A percentile compares a stretch with the other conserved stretches of the same genome.
Evolutionary conservation across 129 eudicot genomes (phyloP).

Genomic region (Tanacetum coccineum): DNA sequence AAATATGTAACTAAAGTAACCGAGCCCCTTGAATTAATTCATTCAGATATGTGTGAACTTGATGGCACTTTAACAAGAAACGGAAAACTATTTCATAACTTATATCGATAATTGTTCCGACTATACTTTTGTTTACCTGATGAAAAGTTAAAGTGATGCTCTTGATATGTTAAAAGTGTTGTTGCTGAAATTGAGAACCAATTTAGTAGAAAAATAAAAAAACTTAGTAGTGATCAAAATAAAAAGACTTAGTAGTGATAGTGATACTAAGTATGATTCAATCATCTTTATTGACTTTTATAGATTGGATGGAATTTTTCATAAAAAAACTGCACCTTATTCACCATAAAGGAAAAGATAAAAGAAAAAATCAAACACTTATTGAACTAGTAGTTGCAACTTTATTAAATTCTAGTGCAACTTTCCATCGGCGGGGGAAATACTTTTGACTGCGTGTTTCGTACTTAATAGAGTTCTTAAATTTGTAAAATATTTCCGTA

Average conservation of each 20-base stretch:
- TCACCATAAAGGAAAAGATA: slow-evolving; percentile 19
- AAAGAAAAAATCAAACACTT: too few species aligned
- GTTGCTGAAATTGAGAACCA: not conserved
- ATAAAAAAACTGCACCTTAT: slow-evolving; percentile 10
- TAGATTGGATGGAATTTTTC: not conserved
- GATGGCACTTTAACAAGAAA: too few species aligned
- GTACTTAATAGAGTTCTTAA: slow-evolving; percentile 1
- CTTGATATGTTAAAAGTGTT: not conserved
- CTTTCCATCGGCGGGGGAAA: slow-evolving; percentile 17
- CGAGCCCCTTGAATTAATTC: too few species aligned
- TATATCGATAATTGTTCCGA: not conserved
- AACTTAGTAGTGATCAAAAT: too few species aligned
- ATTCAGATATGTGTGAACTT: too few species aligned
- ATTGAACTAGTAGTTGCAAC: too few species aligned
- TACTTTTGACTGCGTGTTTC: not conserved
- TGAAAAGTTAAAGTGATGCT: slow-evolving; percentile 5
- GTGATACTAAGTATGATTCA: too few species aligned
- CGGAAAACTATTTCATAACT: slow-evolving; percentile 8
- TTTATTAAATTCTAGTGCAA: not conserved
- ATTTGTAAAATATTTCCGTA: not conserved
- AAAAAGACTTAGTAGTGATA: too few species aligned
- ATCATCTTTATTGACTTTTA: too few species aligned
- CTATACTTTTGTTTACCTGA: not conserved
- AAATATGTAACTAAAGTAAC: too few species aligned
- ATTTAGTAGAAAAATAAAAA: too few species aligned